These are phyloP conservation scores for Reutealis trisperma DNA, from an alignment of 345 rosid species.

Conservation along the genomic window DNA sequence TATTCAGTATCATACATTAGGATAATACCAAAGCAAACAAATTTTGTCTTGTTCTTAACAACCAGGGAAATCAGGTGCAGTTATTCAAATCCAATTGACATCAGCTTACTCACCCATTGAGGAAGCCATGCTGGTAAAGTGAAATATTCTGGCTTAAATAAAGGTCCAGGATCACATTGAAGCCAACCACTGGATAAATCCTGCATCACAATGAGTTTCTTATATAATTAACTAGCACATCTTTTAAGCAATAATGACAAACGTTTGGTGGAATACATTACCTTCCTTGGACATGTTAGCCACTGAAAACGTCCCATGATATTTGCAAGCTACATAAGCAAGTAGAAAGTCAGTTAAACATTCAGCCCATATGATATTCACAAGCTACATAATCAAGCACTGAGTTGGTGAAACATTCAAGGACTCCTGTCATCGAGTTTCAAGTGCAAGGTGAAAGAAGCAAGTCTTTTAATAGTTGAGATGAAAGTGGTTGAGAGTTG, in stretches of 20 bases:
- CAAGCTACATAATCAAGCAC: constrained; percentile 62
- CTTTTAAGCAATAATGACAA: background rate
- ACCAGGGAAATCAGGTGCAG: background rate
- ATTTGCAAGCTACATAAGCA: constrained; percentile 79
- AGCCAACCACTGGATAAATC: constrained; percentile 95
- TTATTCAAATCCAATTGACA: background rate
- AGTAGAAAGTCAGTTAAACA: constrained; percentile 6
- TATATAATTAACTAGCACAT: background rate
- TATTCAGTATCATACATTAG: background rate
- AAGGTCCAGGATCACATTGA: constrained; percentile 91
- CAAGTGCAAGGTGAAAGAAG: background rate
- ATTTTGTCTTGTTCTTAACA: background rate
- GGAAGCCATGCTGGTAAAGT: constrained; percentile 64
- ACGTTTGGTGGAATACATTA: constrained; percentile 29
- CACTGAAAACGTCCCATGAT: constrained; percentile 86
- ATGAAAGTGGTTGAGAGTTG: background rate
- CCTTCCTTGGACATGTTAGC: constrained; percentile 97
- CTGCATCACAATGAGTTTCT: constrained; percentile 42
- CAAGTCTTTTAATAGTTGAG: background rate
- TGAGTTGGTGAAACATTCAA: background rate
- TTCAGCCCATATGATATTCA: constrained; percentile 46
- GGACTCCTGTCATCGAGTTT: background rate
- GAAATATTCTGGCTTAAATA: constrained; percentile 72
- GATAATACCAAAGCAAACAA: background rate
- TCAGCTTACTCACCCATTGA: constrained; percentile 58